Evolutionary conservation across 306 rosid genomes (phyloP).

Genomic region (Inga laurina): DNA sequence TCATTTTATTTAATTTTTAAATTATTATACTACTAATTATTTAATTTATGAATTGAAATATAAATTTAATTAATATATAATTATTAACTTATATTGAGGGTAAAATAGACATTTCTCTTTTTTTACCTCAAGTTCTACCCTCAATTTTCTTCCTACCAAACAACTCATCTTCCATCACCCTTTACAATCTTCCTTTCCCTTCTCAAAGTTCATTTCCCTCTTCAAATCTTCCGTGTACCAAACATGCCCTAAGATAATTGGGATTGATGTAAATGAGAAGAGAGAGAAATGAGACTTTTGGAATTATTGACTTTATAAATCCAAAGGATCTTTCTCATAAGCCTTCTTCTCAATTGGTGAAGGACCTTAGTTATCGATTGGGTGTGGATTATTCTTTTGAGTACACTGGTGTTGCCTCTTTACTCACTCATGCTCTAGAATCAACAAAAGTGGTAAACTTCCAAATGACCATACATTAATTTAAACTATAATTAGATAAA

Average conservation of each 20-base stretch:
- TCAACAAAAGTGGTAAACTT: conserved; percentile 51
- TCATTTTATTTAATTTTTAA: too few relatives aligned
- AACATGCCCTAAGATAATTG: background rate
- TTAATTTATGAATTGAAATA: too few relatives aligned
- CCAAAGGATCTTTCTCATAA: conserved; percentile 18
- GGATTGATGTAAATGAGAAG: background rate
- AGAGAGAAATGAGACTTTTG: conserved; percentile 12
- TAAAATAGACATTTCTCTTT: too few relatives aligned
- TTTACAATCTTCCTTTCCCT: too few relatives aligned
- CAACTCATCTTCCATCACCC: too few relatives aligned
- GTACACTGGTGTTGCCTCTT: conserved; percentile 43
- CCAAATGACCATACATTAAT: background rate
- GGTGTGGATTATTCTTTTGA: conserved; percentile 63
- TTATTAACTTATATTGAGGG: too few relatives aligned
- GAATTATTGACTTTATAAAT: conserved; percentile 50
- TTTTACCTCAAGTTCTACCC: too few relatives aligned
- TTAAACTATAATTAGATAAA: background rate
- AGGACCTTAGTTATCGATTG: conserved; percentile 42
- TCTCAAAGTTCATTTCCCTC: too few relatives aligned
- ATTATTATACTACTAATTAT: too few relatives aligned
- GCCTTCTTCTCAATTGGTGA: conserved; percentile 40
- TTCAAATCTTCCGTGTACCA: too few relatives aligned
- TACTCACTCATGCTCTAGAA: conserved; percentile 42
- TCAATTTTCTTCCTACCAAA: too few relatives aligned
- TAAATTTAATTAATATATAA: too few relatives aligned